Base-by-base conservation (phyloP, 805 yeast species). In the Candida piceae region DNA sequence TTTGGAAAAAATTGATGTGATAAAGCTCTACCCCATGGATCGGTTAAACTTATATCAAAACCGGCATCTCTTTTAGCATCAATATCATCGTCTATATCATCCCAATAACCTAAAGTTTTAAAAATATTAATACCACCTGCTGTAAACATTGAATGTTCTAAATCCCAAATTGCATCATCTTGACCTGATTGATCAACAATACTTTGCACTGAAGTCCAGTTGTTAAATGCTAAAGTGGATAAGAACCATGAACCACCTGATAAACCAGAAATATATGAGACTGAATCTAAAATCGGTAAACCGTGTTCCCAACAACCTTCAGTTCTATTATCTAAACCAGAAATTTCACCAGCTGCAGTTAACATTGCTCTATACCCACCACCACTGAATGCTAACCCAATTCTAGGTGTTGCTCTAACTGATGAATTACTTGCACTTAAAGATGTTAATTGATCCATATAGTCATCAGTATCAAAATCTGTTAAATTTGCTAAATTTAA, bases 351-450 rank as follows among this genome's bases (percentile, higher is more conserved):
- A 11, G 95, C 95, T 2, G 95, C 95, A 39, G 70, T 63, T 31
- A 87, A 62, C 86, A 87, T 84, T 23, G 96, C 94, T 43, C 96
- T 72, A 58, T 84, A 87, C 4, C 96, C 96, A 54, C 96, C 96
- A 31, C 96, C 96, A 12, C 85, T 71, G 47, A 80, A 77, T 6
- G 87, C 80, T 20, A 74, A 46, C 3, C 77, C 88, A 29, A 82
- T 64, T 33, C 69, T 66, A 13, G 63, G 63, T 15, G 50, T 48
- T 3, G 46, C 38, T 16, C 39, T 29, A 39, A 73, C 64, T 7
- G 76, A 52, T 26, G 60, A 50, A 48, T 67, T 61, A 3, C 46
- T 32, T 29, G 27, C 18, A 29, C 47, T 41, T 12, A 38, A 29
- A 10, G 20, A 21, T 9, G 25, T 19, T 26, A 67, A 54, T 6